Percentiles rank a stretch among this genome's conserved stretches.
Conservation (phyloP, 1,139 yeast genomes). For the Diutina ranongensis region DNA sequence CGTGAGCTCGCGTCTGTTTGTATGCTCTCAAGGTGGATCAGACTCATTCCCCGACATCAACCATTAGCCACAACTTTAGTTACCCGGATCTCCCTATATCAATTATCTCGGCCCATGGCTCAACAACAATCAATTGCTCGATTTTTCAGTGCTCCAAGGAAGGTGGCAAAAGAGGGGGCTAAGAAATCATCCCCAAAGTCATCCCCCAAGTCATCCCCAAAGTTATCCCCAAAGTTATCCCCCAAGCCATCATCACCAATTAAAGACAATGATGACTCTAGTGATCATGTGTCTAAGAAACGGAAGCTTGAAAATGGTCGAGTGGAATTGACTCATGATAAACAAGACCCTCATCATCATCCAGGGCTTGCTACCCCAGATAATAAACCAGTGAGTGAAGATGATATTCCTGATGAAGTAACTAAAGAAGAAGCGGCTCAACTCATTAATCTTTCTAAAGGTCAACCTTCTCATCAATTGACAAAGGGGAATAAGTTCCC, state of each 20-base stretch:
- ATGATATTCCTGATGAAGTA: neutral
- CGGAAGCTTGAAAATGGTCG: neutral
- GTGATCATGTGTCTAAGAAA: neutral
- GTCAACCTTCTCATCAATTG: neutral
- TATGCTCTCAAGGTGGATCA: too few relatives aligned
- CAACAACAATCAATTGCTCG: conserved; percentile 5
- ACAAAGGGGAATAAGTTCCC: neutral
- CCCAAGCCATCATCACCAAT: neutral
- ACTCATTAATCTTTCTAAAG: neutral
- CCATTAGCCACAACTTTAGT: too few relatives aligned
- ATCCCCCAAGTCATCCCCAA: neutral
- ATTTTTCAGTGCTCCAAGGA: conserved; percentile 2
- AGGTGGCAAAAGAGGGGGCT: too few relatives aligned
- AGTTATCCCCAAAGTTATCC: neutral
- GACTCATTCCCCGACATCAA: too few relatives aligned
- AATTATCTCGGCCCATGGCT: neutral
- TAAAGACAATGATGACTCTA: neutral
- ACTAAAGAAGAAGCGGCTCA: neutral
- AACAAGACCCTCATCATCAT: neutral
- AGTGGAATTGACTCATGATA: neutral
- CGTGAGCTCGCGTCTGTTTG: too few relatives aligned
- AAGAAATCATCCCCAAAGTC: neutral
- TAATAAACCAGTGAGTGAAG: neutral
- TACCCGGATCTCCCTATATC: too few relatives aligned
- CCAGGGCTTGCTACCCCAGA: neutral